Conservation (phyloP, 176 grass and related monocot species). For the Aegilops speltoides region DNA sequence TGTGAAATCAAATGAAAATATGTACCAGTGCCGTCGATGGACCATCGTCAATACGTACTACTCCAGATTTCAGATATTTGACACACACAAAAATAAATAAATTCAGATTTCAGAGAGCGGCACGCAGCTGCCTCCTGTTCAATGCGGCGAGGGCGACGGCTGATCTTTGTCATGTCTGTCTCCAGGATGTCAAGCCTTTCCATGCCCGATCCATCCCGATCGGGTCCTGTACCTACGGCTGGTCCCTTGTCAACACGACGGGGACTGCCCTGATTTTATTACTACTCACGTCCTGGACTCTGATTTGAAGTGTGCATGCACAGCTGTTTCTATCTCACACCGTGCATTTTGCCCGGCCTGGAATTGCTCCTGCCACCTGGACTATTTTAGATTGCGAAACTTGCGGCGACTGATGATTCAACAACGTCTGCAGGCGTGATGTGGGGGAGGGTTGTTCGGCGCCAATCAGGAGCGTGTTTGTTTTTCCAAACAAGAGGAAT, state of each 20-base stretch:
- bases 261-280: neutral
- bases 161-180: neutral
- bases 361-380: neutral
- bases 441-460: neutral
- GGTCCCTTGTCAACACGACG: neutral
- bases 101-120: neutral
- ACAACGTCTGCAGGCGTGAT: neutral
- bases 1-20: neutral
- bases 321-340: neutral
- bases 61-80: no score
- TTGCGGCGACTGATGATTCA: neutral
- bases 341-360: neutral
- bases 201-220: neutral
- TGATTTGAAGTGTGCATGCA: slow-evolving; percentile 7
- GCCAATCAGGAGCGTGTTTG: neutral
- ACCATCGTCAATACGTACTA: no score
- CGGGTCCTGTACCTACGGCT: neutral
- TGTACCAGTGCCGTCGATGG: no score
- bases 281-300: neutral
- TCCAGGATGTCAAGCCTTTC: neutral
- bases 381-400: neutral
- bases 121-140: neutral
- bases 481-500: neutral
- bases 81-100: no score
- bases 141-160: neutral